Conservation (phyloP, 305 asterid genomes). For the Rubia peregrina region DNA sequence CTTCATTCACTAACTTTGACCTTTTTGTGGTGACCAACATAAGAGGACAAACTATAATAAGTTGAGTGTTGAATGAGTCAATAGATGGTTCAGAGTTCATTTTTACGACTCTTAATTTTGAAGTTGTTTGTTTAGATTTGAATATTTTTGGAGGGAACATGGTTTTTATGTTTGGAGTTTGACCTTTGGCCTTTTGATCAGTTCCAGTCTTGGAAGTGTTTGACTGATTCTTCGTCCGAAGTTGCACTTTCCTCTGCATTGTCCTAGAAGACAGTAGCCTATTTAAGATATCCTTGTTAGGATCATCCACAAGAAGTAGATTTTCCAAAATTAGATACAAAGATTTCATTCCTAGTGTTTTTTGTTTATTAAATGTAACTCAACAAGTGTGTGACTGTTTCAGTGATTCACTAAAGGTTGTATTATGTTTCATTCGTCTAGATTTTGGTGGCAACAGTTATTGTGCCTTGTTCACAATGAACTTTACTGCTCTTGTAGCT, state of each 20-base stretch:
- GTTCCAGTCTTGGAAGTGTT: not conserved
- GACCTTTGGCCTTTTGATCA: not conserved
- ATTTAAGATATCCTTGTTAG: not conserved
- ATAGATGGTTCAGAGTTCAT: constrained; percentile 6
- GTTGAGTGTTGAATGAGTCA: constrained; percentile 16
- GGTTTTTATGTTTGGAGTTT: not conserved
- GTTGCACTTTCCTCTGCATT: not conserved
- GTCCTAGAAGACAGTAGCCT: not conserved
- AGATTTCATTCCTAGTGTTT: not conserved
- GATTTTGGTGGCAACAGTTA: not conserved
- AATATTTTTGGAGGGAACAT: not conserved
- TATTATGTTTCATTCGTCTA: not conserved
- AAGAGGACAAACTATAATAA: not conserved
- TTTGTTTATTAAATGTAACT: not conserved
- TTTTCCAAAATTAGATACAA: not conserved
- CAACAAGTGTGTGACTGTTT: not conserved
- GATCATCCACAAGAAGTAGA: not conserved
- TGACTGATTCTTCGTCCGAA: not conserved
- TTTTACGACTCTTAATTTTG: not conserved
- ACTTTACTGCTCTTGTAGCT: constrained; percentile 19
- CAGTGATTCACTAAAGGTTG: not conserved
- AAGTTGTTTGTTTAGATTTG: not conserved
- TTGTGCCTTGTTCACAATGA: constrained; percentile 1
- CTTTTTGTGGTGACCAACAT: not conserved
- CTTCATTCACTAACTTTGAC: not conserved